Base-by-base conservation (phyloP, 2,329 filamentous ascomycete genomes). In the Cryphonectria naterciae region DNA sequence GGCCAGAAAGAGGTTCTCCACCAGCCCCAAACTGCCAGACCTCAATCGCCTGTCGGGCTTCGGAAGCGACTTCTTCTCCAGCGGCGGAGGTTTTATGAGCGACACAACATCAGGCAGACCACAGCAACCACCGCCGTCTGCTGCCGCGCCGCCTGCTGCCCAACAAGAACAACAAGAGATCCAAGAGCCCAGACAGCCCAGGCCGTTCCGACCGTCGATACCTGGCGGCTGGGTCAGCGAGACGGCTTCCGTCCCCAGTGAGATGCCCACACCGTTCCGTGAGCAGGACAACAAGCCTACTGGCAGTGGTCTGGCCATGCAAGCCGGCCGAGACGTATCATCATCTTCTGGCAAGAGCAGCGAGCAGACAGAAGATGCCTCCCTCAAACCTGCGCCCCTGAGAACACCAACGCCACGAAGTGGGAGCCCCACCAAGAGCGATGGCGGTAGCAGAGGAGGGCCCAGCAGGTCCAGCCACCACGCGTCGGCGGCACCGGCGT, bases 21-120 rank as follows among this genome's bases (percentile, higher is more conserved):
- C 82, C 1, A 89, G 88, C 72, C 88, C 88, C 0, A 85, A 87
- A 73, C 81, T 91, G 25, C 89, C 89, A 13, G 83, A 88, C 72
- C 75, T 91, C 4, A 81, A 83, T 17, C 86, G 88, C 37, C 82
- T 91, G 81, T 91, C 89, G 58, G 83, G 83, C 1, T 91, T 91
- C 76, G 87, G 88, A 1, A 81, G 86, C 58, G 87, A 89, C 70
- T 82, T 91, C 60, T 89, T 90, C 72, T 83, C 84, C 6, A 74
- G 76, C 22, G 73, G 79, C 22, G 68, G 75, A 8, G 73, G 73
- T 17, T 76, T 79, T 15, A 67, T 76, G 22, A 65, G 74, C 25
- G 74, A 75, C 17, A 74, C 78, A 2, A 77, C 78, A 15, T 62
- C 13, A 35, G 43, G 19, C 39, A 67, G 10, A 58, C 41, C 43